Base-by-base conservation (phyloP, 306 rosid species). In the Hippophae tibetana region DNA sequence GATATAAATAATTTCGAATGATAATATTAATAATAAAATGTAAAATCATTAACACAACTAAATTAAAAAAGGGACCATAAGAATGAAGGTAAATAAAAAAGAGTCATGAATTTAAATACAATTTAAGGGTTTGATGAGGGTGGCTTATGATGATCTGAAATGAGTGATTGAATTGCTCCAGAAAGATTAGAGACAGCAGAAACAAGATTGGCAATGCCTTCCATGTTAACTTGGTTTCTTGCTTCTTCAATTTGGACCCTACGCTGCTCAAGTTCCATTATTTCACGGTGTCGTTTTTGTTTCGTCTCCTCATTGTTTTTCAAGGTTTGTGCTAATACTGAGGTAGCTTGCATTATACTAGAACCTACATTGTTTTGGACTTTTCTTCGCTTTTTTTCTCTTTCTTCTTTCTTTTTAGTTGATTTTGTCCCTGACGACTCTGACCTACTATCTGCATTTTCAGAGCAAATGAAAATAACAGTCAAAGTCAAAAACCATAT, bases 171-270 rank as follows among this genome's bases (percentile, higher is more conserved):
- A 13, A 48, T 48, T 48, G 52, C 52, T 5, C n/a, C 13, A 11
- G 89, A 83, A 52, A 83, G 86, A 63, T 80, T 77, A 43, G 84
- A 65, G 3, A 80, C 81, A 8, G 80, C 82, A 11, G 82, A 68
- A 0, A 78, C 86, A 8, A 83, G 74, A 61, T 63, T 72, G 42
- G 73, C 70, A 2, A 83, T 72, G 14, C 86, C 89, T 72, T 77
- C 86, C 43, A 76, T 70, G 52, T 83, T 75, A 27, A 67, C 71
- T 43, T 80, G 82, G 14, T 72, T 78, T 14, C 76, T 72, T 3
- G 60, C 31, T 47, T 83, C 89, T 61, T 83, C 86, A 42, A 80
- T 72, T 46, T 80, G 72, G 52, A 83, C 57, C 59, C 86, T 65
- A 25, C 74, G 61, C 8, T 48, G 68, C 8, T 70, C 82, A 6